Evolutionary conservation across 106 monocot genomes (phyloP), one percentile per base, ranked within the genome.

Genomic region (Dendrobium catenatum): DNA sequence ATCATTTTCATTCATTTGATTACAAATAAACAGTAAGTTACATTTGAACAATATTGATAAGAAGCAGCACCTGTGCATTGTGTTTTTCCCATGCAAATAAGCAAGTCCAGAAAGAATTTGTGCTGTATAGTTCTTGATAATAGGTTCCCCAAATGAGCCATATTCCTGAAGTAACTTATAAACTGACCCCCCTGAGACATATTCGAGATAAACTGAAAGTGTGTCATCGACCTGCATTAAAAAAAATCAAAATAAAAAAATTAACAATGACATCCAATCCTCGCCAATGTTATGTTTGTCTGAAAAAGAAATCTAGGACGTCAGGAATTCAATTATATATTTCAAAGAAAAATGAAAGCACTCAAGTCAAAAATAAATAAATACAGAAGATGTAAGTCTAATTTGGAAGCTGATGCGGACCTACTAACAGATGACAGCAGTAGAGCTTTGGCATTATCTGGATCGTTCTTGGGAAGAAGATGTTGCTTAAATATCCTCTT

Each of bases 101-200:
- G 93, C 88, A 85, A 99, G 91, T 9, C 99, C 99, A 80, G 90
- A 90, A 86, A 99, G 91, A 85, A 95, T 95, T 78, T 99, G 95
- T 42, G 79, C 77, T 16, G 91, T 83, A 82, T 90, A 99, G 87
- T 81, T 95, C 54, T 85, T 91, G 77, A 99, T 89, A 8, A 99
- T 87, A 84, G 90, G 90, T 80, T 99, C 99, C 46, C 78, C 83
- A 79, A 99, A 95, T 75, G 93, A 83, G 10, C 99, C 99, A 90
- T 99, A 99, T 46, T 95, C 90, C 84, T 93, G 91, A 78, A 99
- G 93, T 59, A 99, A 82, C 75, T 93, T 99, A 77, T 99, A 86
- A 80, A 99, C 90, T 19, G 99, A 99, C 24, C 99, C 99, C 19
- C 99, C 99, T 37, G 99, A 95, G 9, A 95, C 95, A 87, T 88